phyloP scores from a whole-genome alignment of 78 protist species.

The Creolimax fragrantissima region DNA sequence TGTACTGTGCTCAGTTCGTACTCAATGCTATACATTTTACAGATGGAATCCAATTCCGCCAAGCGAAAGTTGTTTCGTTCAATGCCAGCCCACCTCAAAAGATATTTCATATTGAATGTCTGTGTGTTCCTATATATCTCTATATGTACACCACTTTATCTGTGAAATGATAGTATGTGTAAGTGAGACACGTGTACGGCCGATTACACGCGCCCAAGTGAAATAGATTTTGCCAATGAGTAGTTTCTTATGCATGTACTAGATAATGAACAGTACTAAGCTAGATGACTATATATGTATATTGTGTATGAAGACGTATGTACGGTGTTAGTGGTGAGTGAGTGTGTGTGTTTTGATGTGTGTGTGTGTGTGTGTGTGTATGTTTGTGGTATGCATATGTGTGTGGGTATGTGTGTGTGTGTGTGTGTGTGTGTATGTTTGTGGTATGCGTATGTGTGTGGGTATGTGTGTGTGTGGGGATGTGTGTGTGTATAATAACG shows the following conservation, averaged over 20 bases:
- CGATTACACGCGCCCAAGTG: no score
- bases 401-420: constrained; percentile 7
- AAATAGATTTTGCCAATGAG: no score
- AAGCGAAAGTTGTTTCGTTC: not conserved
- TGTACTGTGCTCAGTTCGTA: not conserved
- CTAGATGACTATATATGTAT: no score
- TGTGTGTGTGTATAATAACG: not conserved
- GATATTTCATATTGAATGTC: not conserved
- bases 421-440: not conserved
- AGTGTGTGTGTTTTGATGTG: no score
- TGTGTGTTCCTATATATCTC: no score
- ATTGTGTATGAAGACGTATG: no score
- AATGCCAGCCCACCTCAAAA: not conserved
- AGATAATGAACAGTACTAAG: no score
- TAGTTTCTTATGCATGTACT: no score
- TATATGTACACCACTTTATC: no score
- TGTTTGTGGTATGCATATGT: not conserved
- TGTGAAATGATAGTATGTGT: no score
- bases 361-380: not conserved
- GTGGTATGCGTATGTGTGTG: not conserved
- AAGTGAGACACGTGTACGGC: no score
- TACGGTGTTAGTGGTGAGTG: no score
- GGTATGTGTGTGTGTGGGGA: not conserved
- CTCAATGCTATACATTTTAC: not conserved
- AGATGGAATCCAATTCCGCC: not conserved